Evolutionary conservation across 2,329 filamentous ascomycete genomes (phyloP).

Genomic region (Trichoderma sp.): DNA sequence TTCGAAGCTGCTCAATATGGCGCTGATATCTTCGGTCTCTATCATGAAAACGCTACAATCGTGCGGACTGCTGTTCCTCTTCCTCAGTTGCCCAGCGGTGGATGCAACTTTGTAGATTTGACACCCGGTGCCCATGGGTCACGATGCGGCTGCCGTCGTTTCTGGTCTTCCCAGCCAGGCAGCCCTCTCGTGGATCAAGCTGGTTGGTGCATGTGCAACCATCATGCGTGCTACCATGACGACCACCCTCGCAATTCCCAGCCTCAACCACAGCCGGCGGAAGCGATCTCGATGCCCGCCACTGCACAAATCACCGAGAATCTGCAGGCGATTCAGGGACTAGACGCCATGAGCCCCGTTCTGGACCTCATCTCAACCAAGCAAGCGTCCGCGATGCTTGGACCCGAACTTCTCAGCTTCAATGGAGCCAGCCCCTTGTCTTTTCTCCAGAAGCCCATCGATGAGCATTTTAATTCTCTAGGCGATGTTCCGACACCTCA

Average conservation of each 20-base stretch:
- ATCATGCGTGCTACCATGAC: slow-evolving; percentile 66
- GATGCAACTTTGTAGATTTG: slow-evolving; percentile 62
- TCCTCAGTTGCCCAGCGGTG: slow-evolving; percentile 53
- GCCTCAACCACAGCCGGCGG: slow-evolving; percentile 33
- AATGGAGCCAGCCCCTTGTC: slow-evolving; percentile 40
- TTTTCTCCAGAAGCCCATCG: slow-evolving; percentile 41
- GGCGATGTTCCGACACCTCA: slow-evolving; percentile 34
- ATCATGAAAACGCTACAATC: slow-evolving; percentile 50
- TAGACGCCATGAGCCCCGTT: slow-evolving; percentile 58
- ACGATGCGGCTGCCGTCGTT: slow-evolving; percentile 63
- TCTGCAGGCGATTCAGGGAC: slow-evolving; percentile 48
- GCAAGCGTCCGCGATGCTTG: slow-evolving; percentile 42
- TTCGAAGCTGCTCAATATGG: slow-evolving; percentile 51
- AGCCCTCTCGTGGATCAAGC: slow-evolving; percentile 48
- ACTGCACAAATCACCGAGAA: slow-evolving; percentile 58
- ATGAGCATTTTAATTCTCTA: slow-evolving; percentile 35
- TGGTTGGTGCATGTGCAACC: slow-evolving; percentile 64
- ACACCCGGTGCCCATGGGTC: slow-evolving; percentile 55
- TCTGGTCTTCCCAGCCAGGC: slow-evolving; percentile 55
- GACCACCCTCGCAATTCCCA: slow-evolving; percentile 42
- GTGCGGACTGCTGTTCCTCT: slow-evolving; percentile 34
- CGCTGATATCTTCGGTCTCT: slow-evolving; percentile 59
- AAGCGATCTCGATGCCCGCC: slow-evolving; percentile 30
- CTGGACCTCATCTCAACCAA: slow-evolving; percentile 51
- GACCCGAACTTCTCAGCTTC: slow-evolving; percentile 49